These are phyloP conservation scores for Fomes fomentarius DNA, from an alignment of 1,284 basidiomycete genomes.

Conservation along the genomic window DNA sequence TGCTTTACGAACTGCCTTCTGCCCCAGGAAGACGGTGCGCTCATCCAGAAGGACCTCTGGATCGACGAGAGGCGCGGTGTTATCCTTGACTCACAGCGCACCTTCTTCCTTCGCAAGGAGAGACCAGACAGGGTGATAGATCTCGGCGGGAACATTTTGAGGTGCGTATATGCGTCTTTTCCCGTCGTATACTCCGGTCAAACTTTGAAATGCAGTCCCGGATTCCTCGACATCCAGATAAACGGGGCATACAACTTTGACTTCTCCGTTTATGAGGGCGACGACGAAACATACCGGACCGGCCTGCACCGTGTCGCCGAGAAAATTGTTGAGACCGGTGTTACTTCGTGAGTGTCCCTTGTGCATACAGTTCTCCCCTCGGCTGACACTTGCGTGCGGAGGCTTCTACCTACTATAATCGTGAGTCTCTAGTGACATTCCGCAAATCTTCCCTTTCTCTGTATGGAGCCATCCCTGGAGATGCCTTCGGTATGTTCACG, in stretches of 20 bases:
- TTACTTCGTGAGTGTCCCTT: conserved; percentile 69
- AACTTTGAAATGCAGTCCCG: conserved; percentile 53
- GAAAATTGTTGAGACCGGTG: conserved; percentile 85
- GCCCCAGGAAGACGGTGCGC: conserved; percentile 73
- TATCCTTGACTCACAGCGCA: conserved; percentile 66
- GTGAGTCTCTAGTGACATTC: conserved; percentile 45
- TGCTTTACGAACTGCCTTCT: conserved; percentile 87
- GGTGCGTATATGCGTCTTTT: conserved; percentile 39
- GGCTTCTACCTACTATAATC: conserved; percentile 79
- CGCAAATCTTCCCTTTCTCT: neutral
- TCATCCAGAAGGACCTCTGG: conserved; percentile 75
- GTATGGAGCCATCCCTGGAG: neutral
- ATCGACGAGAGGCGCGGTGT: conserved; percentile 70
- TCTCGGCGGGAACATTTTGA: conserved; percentile 73
- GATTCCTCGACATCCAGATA: conserved; percentile 80
- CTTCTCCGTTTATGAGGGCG: conserved; percentile 78
- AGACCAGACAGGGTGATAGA: conserved; percentile 68
- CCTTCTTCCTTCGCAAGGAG: conserved; percentile 66
- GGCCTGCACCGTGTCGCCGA: conserved; percentile 74
- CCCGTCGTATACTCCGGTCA: neutral
- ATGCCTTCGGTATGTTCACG: conserved; percentile 4
- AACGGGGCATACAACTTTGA: conserved; percentile 92
- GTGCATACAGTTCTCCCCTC: neutral
- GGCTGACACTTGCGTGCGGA: conserved; percentile 30
- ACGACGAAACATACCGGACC: conserved; percentile 68